These are phyloP conservation scores for Cordyceps militaris DNA, from an alignment of 2,329 filamentous ascomycete genomes.

Conservation along the genomic window DNA sequence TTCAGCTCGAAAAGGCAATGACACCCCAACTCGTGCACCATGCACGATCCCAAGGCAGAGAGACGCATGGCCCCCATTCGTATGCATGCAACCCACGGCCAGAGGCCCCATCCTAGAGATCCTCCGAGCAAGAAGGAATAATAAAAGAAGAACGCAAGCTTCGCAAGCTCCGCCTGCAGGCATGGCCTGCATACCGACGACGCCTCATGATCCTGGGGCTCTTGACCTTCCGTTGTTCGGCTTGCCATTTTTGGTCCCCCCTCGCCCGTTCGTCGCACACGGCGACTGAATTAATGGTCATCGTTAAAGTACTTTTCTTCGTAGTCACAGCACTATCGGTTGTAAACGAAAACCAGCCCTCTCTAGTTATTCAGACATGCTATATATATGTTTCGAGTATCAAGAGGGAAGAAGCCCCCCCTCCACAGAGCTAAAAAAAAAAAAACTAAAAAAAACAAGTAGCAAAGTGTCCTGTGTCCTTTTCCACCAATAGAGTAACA, in stretches of 20 bases:
- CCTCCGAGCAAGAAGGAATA: no score
- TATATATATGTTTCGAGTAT: no score
- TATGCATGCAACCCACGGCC: neutral
- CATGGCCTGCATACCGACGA: neutral
- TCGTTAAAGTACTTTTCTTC: neutral
- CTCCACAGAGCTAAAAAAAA: neutral
- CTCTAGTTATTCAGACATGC: neutral
- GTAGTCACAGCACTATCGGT: no score
- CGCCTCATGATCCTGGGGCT: neutral
- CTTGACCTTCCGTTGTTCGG: neutral
- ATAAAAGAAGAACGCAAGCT: no score
- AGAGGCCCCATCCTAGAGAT: neutral
- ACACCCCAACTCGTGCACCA: neutral
- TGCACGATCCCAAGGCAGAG: neutral
- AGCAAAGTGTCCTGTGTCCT: no score
- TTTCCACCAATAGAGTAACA: no score
- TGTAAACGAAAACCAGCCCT: neutral
- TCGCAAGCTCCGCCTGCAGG: no score
- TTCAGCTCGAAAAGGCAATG: no score
- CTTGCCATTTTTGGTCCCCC: conserved; percentile 1
- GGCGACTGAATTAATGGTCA: neutral
- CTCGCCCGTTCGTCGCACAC: neutral
- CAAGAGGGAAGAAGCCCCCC: no score
- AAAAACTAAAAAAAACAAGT: neutral
- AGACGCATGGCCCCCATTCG: neutral